Evolutionary conservation across 2,329 filamentous ascomycete species (phyloP), one percentile per base, ranked within the genome.

Genomic region (Fusarium camptoceras): DNA sequence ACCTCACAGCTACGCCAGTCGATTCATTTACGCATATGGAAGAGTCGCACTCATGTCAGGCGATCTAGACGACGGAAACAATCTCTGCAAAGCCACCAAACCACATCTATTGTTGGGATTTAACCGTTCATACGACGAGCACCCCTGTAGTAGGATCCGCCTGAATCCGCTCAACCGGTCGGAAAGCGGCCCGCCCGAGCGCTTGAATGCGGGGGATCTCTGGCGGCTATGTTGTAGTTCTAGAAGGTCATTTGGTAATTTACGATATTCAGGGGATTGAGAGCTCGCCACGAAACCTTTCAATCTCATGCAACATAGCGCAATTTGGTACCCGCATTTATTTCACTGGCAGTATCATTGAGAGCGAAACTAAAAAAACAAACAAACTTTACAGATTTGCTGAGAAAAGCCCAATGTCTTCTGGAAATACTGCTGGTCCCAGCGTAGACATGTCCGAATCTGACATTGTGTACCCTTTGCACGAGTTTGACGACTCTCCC

Each of bases 401-500:
- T n/a, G n/a, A 14, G 6, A 39, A 25, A 16, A 37, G 1, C 0
- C 3, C 34, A 28, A 41, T 41, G 8, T 22, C 34, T 22, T 28
- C 28, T 8, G 24, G 14, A 53, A 16, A n/a, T 20, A 5, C 41
- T 9, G 11, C 27, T 12, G 28, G 20, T 27, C 20, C 2, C 3
- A 5, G 1, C 1, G 4, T 20, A 16, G 41, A 2, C 9, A 53
- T 47, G 18, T 3, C 31, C 0, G 16, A 18, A 31, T 41, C 30
- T 27, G 51, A 47, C 6, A 22, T 59, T 9, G 12, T 59, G 6
- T 59, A 39, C 11, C 57, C 42, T 22, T 22, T 57, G 10, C 57
- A 59, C 11, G 57, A 57, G 22, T 59, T 59, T 7, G 51, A 59
- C 3, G 51, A 59, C 31, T 59, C 57, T 2, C 51, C 31, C 7